phyloP scores from a whole-genome alignment of 768 basidiomycete species.

The Russula abietina region DNA sequence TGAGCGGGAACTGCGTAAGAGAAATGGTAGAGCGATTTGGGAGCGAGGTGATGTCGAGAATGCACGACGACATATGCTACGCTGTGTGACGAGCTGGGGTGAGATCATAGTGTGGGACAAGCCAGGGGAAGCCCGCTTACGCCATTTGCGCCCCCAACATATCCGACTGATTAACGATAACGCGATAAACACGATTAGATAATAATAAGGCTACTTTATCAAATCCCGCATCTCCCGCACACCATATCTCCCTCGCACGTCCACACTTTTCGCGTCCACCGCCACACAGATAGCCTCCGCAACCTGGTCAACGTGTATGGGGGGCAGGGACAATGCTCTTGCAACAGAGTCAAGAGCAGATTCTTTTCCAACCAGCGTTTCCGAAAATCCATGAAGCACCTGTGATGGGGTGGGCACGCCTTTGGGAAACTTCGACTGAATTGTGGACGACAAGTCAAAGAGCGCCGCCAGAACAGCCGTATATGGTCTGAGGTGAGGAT shows the following conservation, averaged over 20 bases:
- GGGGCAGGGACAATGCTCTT: conserved; percentile 75
- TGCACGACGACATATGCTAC: conserved; percentile 27
- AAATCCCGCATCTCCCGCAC: conserved; percentile 70
- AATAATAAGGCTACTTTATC: conserved; percentile 36
- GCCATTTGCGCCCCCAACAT: not conserved
- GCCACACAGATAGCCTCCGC: conserved; percentile 73
- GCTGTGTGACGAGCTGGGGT: conserved; percentile 10
- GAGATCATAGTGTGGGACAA: conserved; percentile 15
- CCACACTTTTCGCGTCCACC: conserved; percentile 41
- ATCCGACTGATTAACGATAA: not conserved
- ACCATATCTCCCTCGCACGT: conserved; percentile 58
- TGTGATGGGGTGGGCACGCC: conserved; percentile 59
- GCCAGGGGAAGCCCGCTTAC: not conserved
- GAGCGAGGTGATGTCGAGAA: conserved; percentile 32
- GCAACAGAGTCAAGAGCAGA: conserved; percentile 63
- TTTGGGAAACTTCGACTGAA: conserved; percentile 57
- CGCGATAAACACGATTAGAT: conserved; percentile 24
- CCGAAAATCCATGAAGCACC: conserved; percentile 48
- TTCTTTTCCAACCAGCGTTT: conserved; percentile 31
- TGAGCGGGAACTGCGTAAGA: conserved; percentile 24
- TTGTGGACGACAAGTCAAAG: conserved; percentile 69
- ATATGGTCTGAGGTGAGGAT: conserved; percentile 87
- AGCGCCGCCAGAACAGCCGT: conserved; percentile 79
- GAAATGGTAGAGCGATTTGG: conserved; percentile 46
- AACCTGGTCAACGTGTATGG: conserved; percentile 94